These are phyloP conservation scores for Salicornia ramosissima DNA, from an alignment of 148 eudicot species.

Conservation along the genomic window DNA sequence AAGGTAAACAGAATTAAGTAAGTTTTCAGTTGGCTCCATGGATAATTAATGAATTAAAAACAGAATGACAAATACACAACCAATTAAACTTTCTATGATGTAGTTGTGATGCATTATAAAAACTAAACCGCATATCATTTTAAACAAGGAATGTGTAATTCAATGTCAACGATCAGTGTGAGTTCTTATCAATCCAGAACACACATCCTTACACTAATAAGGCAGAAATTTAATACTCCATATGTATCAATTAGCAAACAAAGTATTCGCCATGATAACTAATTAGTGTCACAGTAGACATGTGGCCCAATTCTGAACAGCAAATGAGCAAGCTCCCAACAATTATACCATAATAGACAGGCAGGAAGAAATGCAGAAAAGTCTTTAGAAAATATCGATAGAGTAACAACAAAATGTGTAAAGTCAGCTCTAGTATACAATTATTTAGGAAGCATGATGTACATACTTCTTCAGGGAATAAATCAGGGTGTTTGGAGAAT, in stretches of 20 bases:
- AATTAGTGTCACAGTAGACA: background rate
- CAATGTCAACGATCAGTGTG: background rate
- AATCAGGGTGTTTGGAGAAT: conserved; percentile 82
- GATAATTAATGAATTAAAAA: background rate
- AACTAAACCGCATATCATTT: background rate
- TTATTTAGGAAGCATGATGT: background rate
- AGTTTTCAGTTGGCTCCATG: background rate
- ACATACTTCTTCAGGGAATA: conserved; percentile 88
- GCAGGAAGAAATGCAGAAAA: background rate
- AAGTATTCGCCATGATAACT: background rate
- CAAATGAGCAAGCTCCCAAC: background rate
- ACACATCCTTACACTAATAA: background rate
- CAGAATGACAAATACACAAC: background rate
- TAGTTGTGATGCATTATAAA: background rate
- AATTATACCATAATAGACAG: background rate
- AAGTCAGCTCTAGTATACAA: background rate
- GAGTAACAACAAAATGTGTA: background rate
- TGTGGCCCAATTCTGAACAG: background rate
- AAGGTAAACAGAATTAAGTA: background rate
- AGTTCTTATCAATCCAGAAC: background rate
- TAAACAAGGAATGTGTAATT: no score
- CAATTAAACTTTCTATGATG: conserved; percentile 1
- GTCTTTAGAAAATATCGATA: background rate
- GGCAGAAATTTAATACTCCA: background rate
- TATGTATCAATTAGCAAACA: background rate